Conservation (phyloP, 148 eudicot genomes). For the Camellia granthamiana region DNA sequence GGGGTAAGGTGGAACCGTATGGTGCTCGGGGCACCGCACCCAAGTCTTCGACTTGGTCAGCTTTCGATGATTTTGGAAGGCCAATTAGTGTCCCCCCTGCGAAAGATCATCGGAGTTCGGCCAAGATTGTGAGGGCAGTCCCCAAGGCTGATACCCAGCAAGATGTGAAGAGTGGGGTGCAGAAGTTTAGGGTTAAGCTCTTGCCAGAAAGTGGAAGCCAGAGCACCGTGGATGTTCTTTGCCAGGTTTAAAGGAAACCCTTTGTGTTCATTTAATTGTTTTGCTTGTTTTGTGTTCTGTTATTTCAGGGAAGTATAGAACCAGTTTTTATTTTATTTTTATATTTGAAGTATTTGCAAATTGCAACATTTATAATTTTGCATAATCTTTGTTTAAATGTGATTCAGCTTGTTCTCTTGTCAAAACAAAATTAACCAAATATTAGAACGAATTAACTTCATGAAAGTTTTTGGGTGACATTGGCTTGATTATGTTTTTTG, state of each 20-base stretch:
- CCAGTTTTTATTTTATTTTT: no score
- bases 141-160: constrained; percentile 59
- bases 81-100: constrained; percentile 48
- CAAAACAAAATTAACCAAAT: neutral
- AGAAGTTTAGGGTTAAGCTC: constrained; percentile 85
- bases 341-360: no score
- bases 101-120: constrained; percentile 30
- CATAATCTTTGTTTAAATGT: neutral
- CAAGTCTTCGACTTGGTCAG: constrained; percentile 57
- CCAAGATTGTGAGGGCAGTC: constrained; percentile 77
- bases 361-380: neutral
- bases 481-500: no score
- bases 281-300: no score
- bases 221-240: constrained; percentile 81
- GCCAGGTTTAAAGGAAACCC: constrained; percentile 52
- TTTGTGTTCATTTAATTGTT: neutral
- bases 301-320: neutral
- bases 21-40: constrained; percentile 64
- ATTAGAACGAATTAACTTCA: neutral
- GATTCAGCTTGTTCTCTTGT: neutral
- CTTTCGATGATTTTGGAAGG: constrained; percentile 92
- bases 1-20: constrained; percentile 65
- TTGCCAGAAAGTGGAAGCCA: constrained; percentile 79
- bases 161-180: constrained; percentile 69
- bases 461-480: neutral